phyloP scores from a whole-genome alignment of 2,329 filamentous ascomycete genomes.

The Allantophomopsis lycopodina region DNA sequence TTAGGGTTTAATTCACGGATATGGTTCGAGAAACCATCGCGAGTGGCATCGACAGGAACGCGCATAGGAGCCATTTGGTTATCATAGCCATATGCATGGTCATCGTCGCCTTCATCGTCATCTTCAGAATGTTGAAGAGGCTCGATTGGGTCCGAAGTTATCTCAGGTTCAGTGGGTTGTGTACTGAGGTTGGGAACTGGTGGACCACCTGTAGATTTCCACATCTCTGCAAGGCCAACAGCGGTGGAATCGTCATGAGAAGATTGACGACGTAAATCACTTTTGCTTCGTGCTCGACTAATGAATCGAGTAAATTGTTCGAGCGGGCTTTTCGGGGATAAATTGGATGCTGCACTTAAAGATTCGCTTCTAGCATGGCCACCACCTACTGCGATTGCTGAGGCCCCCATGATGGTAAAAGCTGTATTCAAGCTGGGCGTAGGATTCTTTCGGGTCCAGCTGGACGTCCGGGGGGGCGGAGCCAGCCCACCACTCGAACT shows the following conservation, averaged over 20 bases:
- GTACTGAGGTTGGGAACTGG: slow-evolving; percentile 40
- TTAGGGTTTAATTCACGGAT: slow-evolving; percentile 62
- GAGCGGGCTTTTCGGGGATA: slow-evolving; percentile 31
- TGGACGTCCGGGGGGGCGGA: slow-evolving; percentile 34
- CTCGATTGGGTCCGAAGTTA: slow-evolving; percentile 8
- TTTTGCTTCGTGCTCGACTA: slow-evolving; percentile 38
- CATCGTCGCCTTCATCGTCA: slow-evolving; percentile 46
- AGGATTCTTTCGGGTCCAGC: slow-evolving; percentile 33
- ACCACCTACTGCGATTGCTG: slow-evolving; percentile 37
- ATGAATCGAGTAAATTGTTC: slow-evolving; percentile 26
- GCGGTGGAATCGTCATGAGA: slow-evolving; percentile 17
- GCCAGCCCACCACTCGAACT: slow-evolving; percentile 26
- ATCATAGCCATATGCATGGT: slow-evolving; percentile 46
- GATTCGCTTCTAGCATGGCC: slow-evolving; percentile 45
- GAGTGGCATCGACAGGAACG: slow-evolving; percentile 54
- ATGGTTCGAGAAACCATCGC: slow-evolving; percentile 65
- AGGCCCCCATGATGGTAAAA: slow-evolving; percentile 38
- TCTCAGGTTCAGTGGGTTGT: slow-evolving; percentile 21
- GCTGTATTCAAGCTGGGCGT: slow-evolving; percentile 45
- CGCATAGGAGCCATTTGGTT: slow-evolving; percentile 48
- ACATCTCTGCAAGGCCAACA: slow-evolving; percentile 34
- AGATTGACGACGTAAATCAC: slow-evolving; percentile 32
- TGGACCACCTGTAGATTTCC: slow-evolving; percentile 41
- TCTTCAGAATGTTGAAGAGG: slow-evolving; percentile 24
- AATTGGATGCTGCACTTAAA: slow-evolving; percentile 31